These are phyloP conservation scores for Chlorociboria aeruginascens DNA, from an alignment of 495 filamentous ascomycete genomes.

Conservation along the genomic window DNA sequence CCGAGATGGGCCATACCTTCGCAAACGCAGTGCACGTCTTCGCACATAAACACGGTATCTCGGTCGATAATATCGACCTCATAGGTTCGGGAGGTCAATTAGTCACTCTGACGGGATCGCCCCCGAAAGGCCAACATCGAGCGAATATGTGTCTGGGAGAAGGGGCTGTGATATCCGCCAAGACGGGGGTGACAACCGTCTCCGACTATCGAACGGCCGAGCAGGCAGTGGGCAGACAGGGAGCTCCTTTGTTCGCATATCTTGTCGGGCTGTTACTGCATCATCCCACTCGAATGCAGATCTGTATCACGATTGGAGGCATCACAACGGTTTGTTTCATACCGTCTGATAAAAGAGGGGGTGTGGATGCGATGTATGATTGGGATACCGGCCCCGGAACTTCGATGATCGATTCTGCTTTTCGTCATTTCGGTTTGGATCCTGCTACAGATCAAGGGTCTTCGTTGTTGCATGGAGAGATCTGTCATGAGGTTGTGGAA, in stretches of 20 bases:
- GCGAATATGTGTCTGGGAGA: conserved; percentile 29
- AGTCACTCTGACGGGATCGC: conserved; percentile 13
- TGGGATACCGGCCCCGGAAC: conserved; percentile 22
- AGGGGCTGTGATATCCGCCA: conserved; percentile 30
- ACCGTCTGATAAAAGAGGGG: conserved; percentile 15
- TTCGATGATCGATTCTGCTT: conserved; percentile 16
- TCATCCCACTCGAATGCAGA: conserved; percentile 19
- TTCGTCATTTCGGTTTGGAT: conserved; percentile 17
- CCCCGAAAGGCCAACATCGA: conserved; percentile 16
- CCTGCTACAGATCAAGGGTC: conserved; percentile 14
- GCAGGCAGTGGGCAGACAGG: conserved; percentile 33
- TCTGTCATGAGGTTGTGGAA: conserved; percentile 18
- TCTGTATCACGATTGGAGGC: conserved; percentile 19
- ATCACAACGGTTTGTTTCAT: conserved; percentile 20
- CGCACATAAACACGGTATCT: conserved; percentile 15
- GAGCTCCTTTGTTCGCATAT: conserved; percentile 33
- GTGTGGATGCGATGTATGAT: conserved; percentile 21
- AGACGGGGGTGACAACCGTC: conserved; percentile 33
- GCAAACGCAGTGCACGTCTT: conserved; percentile 19
- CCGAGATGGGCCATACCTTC: conserved; percentile 20
- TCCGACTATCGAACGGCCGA: conserved; percentile 35
- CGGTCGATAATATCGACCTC: conserved; percentile 19
- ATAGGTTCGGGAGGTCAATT: conserved; percentile 20
- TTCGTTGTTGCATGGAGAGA: conserved; percentile 10
- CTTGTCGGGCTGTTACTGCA: conserved; percentile 22